Conservation (phyloP, 1,139 yeast species). For the Blastobotrys malaysiensis region DNA sequence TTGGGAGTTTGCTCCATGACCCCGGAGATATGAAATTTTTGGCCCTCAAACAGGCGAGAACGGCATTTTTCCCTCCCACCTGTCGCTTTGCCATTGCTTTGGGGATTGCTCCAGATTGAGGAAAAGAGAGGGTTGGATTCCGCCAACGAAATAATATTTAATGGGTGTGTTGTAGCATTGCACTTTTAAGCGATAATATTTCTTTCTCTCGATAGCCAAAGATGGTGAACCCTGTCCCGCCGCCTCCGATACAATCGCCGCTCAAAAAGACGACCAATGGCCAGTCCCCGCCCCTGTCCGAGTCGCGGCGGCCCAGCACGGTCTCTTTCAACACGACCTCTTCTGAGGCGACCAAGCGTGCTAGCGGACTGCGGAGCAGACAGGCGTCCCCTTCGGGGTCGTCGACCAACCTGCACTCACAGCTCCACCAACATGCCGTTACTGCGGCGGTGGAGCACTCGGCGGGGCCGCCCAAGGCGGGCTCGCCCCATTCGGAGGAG, state of each 20-base stretch:
- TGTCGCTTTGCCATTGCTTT: neutral
- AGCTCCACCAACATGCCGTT: neutral
- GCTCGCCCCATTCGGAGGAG: neutral
- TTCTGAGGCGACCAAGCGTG: neutral
- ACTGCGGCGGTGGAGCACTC: neutral
- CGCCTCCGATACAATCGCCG: neutral
- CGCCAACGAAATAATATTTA: no score
- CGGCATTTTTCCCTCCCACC: neutral
- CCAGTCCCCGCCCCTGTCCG: neutral
- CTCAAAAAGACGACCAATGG: neutral
- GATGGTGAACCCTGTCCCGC: neutral
- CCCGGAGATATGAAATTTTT: neutral
- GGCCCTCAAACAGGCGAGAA: neutral
- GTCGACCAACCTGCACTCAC: neutral
- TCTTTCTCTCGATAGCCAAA: no score
- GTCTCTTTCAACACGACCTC: neutral
- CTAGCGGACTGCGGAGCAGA: neutral
- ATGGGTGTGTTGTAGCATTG: neutral
- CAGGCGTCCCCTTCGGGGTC: neutral
- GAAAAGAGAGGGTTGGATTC: neutral
- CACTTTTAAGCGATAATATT: no score
- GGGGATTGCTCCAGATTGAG: neutral
- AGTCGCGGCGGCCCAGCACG: neutral
- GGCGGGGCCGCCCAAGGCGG: neutral
- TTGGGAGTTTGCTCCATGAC: neutral